These are phyloP conservation scores for Fusarium sp. DNA, from an alignment of 2,329 filamentous ascomycete genomes.

Conservation along the genomic window DNA sequence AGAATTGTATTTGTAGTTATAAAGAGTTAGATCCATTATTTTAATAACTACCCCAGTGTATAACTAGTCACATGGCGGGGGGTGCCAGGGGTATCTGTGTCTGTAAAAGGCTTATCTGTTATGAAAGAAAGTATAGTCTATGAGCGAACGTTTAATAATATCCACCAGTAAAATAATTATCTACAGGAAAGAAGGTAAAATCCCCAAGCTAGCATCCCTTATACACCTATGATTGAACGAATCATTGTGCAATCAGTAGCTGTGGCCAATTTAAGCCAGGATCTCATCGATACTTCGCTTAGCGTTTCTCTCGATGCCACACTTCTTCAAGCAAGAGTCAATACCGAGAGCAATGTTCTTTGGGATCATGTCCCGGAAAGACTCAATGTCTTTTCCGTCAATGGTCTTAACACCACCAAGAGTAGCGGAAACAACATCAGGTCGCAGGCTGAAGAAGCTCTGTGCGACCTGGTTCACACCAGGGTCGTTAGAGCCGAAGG, in stretches of 20 bases:
- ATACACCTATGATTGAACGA: no score
- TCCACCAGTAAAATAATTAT: no score
- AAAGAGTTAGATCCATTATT: no score
- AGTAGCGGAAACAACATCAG: conserved; percentile 55
- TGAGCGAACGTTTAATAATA: no score
- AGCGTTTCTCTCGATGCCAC: conserved; percentile 55
- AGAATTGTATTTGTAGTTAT: no score
- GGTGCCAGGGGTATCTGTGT: no score
- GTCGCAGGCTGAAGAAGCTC: conserved; percentile 59
- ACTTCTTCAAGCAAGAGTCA: conserved; percentile 63
- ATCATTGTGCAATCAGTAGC: not conserved
- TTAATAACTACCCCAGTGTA: no score
- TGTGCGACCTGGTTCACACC: conserved; percentile 61
- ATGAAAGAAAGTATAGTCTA: no score
- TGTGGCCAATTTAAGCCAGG: not conserved
- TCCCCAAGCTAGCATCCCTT: no score
- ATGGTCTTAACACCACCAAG: conserved; percentile 53
- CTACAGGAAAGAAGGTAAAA: no score
- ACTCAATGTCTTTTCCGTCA: conserved; percentile 56
- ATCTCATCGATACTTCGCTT: not conserved
- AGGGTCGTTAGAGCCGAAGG: conserved; percentile 60
- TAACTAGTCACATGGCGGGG: no score
- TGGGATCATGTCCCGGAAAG: conserved; percentile 58
- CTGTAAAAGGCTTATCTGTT: no score
- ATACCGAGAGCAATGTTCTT: conserved; percentile 64